Conservation (phyloP, 257 asterid genomes). For the Fraxinus pennsylvanica region DNA sequence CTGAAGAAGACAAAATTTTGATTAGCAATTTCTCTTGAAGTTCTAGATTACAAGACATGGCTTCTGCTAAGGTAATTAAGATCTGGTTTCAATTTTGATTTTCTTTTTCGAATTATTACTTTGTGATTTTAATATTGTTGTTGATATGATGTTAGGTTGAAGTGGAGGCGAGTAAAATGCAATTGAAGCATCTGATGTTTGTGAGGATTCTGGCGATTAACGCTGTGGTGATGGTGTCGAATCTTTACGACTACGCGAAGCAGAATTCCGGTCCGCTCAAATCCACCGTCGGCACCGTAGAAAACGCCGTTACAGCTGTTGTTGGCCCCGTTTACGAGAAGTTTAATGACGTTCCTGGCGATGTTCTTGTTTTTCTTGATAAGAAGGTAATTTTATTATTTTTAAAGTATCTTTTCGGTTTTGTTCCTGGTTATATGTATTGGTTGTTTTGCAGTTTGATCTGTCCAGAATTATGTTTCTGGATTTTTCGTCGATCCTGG, state of each 20-base stretch:
- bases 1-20: background rate
- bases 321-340: conserved; percentile 59
- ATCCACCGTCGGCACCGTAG: conserved; percentile 58
- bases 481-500: background rate
- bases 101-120: background rate
- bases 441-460: background rate
- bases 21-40: background rate
- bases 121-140: background rate
- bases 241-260: conserved; percentile 64
- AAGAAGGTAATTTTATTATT: conserved; percentile 45
- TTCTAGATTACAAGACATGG: conserved; percentile 22
- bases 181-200: conserved; percentile 64
- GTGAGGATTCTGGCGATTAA: conserved; percentile 50
- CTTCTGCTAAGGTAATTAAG: conserved; percentile 34
- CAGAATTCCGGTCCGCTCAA: conserved; percentile 66
- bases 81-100: background rate
- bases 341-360: conserved; percentile 54
- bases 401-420: background rate
- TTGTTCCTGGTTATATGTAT: background rate
- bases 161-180: conserved; percentile 37
- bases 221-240: conserved; percentile 48
- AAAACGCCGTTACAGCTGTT: conserved; percentile 57
- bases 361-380: conserved; percentile 63
- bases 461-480: background rate
- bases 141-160: conserved; percentile 38